Percentiles rank a stretch among this genome's conserved stretches.
These are phyloP conservation scores for Fusarium begoniae DNA, from an alignment of 2,329 filamentous ascomycete species.

Conservation along the genomic window DNA sequence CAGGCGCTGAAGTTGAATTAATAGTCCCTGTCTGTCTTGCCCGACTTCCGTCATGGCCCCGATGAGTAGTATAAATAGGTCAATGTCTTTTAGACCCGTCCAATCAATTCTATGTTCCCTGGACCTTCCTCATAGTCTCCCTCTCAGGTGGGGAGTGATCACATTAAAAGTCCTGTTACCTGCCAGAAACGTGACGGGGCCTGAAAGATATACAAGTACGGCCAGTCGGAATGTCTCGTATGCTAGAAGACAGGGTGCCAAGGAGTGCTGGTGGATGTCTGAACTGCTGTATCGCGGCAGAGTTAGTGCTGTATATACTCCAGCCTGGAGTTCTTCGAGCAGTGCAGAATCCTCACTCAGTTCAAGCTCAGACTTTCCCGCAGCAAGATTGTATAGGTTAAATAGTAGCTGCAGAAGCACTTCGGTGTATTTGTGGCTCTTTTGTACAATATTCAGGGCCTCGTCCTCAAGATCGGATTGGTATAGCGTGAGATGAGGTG, in stretches of 20 bases:
- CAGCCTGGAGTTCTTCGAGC: rapidly evolving
- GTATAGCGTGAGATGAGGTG: background rate
- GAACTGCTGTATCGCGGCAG: background rate
- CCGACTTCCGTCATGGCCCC: background rate
- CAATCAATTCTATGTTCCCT: rapidly evolving
- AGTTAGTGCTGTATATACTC: background rate
- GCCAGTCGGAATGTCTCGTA: background rate
- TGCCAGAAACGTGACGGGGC: background rate
- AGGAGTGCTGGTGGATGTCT: rapidly evolving
- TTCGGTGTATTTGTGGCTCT: rapidly evolving
- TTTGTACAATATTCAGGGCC: rapidly evolving
- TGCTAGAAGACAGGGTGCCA: rapidly evolving
- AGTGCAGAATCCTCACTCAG: background rate
- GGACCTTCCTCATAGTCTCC: background rate
- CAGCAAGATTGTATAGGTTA: background rate
- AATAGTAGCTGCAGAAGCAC: background rate
- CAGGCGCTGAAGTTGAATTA: rapidly evolving
- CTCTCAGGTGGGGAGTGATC: background rate
- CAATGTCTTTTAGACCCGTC: rapidly evolving
- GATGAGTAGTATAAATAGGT: background rate
- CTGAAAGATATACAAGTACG: background rate
- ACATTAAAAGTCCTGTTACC: background rate
- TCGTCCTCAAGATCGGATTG: background rate
- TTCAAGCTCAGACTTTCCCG: background rate
- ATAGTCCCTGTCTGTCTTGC: background rate